These are phyloP conservation scores for Orobanche coerulescens DNA, from an alignment of 257 asterid species.

Conservation along the genomic window DNA sequence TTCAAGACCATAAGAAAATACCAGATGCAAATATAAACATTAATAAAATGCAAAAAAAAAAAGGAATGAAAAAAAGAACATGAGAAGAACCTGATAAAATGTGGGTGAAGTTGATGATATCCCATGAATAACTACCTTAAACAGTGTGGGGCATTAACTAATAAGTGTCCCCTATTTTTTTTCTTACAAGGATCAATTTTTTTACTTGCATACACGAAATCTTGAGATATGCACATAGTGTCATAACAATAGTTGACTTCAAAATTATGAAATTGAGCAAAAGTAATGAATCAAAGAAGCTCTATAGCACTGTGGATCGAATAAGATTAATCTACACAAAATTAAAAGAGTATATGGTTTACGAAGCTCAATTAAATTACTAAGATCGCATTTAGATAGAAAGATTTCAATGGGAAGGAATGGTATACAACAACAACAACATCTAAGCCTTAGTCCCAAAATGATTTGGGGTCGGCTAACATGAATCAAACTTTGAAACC, in stretches of 20 bases:
- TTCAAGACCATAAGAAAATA: not conserved
- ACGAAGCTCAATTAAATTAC: not conserved
- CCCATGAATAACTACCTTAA: not conserved
- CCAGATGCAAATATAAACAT: not conserved
- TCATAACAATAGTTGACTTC: not conserved
- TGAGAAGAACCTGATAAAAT: not conserved
- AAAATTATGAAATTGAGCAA: not conserved
- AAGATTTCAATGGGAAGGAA: not conserved
- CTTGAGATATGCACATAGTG: not conserved
- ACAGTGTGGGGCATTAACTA: not conserved
- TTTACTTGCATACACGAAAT: not conserved
- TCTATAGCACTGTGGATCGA: not conserved
- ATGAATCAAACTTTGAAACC: too few species aligned
- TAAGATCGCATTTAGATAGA: not conserved
- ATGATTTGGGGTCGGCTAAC: too few species aligned
- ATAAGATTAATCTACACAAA: not conserved
- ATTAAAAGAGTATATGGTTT: not conserved
- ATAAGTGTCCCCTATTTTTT: too few species aligned
- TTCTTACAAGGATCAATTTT: too few species aligned
- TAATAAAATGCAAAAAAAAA: too few species aligned
- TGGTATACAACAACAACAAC: too few species aligned
- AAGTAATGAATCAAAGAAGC: not conserved
- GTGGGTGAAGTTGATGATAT: not conserved
- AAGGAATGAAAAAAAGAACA: not conserved
- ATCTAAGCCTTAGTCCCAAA: too few species aligned